Evolutionary conservation across 345 rosid species (phyloP).

Genomic region (Firmiana major): DNA sequence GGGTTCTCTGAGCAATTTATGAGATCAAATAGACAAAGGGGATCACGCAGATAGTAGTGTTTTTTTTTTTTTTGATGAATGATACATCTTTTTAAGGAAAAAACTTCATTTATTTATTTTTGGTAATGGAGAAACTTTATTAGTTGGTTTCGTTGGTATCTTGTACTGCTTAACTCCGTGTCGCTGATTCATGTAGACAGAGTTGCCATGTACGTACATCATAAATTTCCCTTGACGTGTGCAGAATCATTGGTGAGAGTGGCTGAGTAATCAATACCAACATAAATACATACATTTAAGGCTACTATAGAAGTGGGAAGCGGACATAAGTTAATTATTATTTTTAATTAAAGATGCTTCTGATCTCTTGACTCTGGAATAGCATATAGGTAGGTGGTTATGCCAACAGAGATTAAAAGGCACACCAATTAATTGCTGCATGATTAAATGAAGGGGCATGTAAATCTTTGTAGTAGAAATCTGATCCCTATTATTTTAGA

Average conservation of each 20-base stretch:
- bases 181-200: not conserved
- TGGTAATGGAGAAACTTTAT: not conserved
- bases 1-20: not conserved
- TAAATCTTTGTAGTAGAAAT: not conserved
- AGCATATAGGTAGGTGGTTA: not conserved
- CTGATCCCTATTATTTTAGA: not conserved
- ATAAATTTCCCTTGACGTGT: not conserved
- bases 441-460: not conserved
- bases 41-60: not conserved
- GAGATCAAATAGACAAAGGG: not conserved
- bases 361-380: not conserved
- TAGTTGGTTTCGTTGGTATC: not conserved
- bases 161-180: not conserved
- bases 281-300: not conserved
- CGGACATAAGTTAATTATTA: not conserved
- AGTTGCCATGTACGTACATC: not conserved
- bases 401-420: not conserved
- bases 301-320: not conserved
- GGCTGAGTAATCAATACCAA: not conserved
- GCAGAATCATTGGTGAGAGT: not conserved
- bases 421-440: not conserved
- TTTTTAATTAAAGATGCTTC: not conserved
- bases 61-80: not conserved
- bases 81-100: not conserved
- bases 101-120: not conserved